phyloP scores from a whole-genome alignment of 1,284 basidiomycete species.

The Vanrija humicola region DNA sequence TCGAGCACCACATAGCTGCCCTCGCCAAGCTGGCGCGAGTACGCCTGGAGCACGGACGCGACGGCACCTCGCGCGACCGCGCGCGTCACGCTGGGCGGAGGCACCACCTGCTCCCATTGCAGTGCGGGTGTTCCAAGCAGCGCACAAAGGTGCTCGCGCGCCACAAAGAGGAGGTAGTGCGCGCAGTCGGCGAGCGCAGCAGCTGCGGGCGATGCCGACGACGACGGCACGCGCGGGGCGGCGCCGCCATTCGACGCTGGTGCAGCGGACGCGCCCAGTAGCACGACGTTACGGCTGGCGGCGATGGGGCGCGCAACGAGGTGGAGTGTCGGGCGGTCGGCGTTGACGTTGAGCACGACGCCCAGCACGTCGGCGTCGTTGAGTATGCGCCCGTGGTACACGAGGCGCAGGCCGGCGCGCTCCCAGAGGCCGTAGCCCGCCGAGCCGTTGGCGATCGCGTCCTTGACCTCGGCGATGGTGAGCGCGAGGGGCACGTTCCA shows the following conservation, averaged over 20 bases:
- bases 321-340: conserved; percentile 25
- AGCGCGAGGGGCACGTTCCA: conserved; percentile 13
- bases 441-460: conserved; percentile 26
- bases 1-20: conserved; percentile 32
- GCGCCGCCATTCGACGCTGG: not conserved
- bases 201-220: not conserved
- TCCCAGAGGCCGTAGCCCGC: conserved; percentile 35
- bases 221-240: too few relatives aligned
- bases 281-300: not conserved
- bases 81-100: conserved; percentile 28
- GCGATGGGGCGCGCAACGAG: conserved; percentile 30
- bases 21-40: conserved; percentile 28
- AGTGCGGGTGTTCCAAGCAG: conserved; percentile 23
- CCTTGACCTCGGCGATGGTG: conserved; percentile 30
- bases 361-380: conserved; percentile 33
- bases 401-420: conserved; percentile 36
- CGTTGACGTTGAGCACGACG: conserved; percentile 23
- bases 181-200: conserved; percentile 33
- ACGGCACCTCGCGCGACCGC: conserved; percentile 31
- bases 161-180: conserved; percentile 41
- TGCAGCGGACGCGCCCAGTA: not conserved
- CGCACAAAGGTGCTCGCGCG: conserved; percentile 36
- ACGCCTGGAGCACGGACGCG: conserved; percentile 28
- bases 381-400: conserved; percentile 43
- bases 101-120: conserved; percentile 33